Base-by-base conservation (phyloP, 176 grass and related monocot species). In the Carex scoparia region DNA sequence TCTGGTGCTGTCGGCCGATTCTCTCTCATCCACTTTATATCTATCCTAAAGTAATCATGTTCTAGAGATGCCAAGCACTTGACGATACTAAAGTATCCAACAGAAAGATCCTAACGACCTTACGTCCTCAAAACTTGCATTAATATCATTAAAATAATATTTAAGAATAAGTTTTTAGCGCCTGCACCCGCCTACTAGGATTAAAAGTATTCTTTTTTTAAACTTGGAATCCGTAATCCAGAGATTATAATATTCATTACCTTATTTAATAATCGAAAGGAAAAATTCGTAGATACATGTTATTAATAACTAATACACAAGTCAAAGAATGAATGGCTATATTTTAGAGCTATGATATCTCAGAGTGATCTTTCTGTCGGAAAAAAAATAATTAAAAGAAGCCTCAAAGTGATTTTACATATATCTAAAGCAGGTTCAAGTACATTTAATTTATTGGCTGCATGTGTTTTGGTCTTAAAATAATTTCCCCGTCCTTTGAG, bases 41-140 rank as follows among this genome's bases (percentile, higher is more conserved):
- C 4, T 23, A 49, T 74, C 4, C 48, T 54, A 5, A 76, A 75
- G 3, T 54, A 76, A 54, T 55, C 49, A 33, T 54, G 48, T 76
- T 54, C 10, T 55, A 56, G 51, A 57, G 23, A 58, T 78, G 56
- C 56, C 74, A 57, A 14, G 74, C 73, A 78, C 48, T 33, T 35
- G 8, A 33, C 0, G 28, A 78, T 78, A 56, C 46, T 57, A 56
- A 78, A 57, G 33, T 57, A 78, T 57, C 51, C 35, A 57, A 57
- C 74, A 33, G 28, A 78, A 57, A 78, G 49, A 78, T 78, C 51
- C 51, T 57, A 78, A 78, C 74, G 51, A 78, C 73, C 49, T 77
- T 32, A 76, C 44, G 72, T 77, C 73, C 73, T 15, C 30, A 77
- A 56, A 27, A 55, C 48, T 77, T 77, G 73, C 12, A 30, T 57